A percentile compares a stretch with the other conserved stretches of the same genome.
Conservation (phyloP, 257 asterid genomes). For the Rhazya stricta region DNA sequence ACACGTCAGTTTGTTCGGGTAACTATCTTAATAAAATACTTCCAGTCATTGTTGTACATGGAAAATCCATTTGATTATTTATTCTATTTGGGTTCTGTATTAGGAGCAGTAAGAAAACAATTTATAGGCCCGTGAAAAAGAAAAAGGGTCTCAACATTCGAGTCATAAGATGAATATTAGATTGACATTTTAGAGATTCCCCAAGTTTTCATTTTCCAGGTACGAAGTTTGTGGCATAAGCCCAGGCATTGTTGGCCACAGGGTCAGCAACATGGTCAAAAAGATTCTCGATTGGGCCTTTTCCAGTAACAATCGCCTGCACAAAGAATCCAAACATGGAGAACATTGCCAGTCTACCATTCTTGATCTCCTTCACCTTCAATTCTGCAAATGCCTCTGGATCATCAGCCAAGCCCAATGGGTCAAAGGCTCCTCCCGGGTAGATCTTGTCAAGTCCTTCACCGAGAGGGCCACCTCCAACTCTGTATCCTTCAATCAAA, state of each 20-base stretch:
- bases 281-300: slow-evolving; percentile 78
- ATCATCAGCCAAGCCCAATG: slow-evolving; percentile 62
- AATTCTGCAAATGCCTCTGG: slow-evolving; percentile 52
- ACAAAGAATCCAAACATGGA: slow-evolving; percentile 78
- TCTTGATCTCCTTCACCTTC: slow-evolving; percentile 62
- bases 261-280: slow-evolving; percentile 75
- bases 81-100: too few relatives aligned
- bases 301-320: slow-evolving; percentile 85
- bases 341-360: slow-evolving; percentile 67
- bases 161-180: not conserved
- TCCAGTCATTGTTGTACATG: too few relatives aligned
- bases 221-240: slow-evolving; percentile 76
- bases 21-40: too few relatives aligned
- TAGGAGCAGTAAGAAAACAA: too few relatives aligned
- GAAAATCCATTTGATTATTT: too few relatives aligned
- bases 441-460: slow-evolving; percentile 84
- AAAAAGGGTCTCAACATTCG: not conserved
- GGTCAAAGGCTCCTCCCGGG: slow-evolving; percentile 86
- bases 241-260: slow-evolving; percentile 85
- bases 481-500: slow-evolving; percentile 71
- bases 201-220: slow-evolving; percentile 55
- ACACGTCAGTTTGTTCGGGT: too few relatives aligned
- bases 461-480: slow-evolving; percentile 90
- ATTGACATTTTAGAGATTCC: not conserved
- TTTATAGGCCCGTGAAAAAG: too few relatives aligned